These are phyloP conservation scores for Plasmodium adleri DNA, from an alignment of 169 alveolate species.

Conservation along the genomic window DNA sequence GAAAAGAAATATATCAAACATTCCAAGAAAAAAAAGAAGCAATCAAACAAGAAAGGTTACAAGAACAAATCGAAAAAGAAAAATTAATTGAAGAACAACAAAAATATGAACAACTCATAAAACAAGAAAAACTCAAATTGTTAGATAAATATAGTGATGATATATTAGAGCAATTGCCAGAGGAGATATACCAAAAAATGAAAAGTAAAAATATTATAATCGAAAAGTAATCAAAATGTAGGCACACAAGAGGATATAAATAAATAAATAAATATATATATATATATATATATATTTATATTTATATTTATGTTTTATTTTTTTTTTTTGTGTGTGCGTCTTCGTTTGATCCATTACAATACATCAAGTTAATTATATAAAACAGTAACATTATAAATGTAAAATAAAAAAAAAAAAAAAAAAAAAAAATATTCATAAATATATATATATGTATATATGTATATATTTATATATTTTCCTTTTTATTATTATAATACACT, in stretches of 20 bases:
- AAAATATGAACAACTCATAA: slow-evolving; percentile 52
- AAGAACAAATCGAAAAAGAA: slow-evolving; percentile 48
- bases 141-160: slow-evolving; percentile 58
- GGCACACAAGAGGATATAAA: background rate
- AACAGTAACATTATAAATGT: too few species aligned
- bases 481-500: too few species aligned
- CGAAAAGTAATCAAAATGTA: background rate
- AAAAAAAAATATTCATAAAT: too few species aligned
- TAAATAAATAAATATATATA: background rate
- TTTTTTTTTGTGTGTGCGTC: background rate
- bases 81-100: slow-evolving; percentile 59
- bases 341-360: too few species aligned
- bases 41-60: slow-evolving; percentile 56
- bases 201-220: slow-evolving; percentile 38
- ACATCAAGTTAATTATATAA: too few species aligned
- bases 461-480: too few species aligned
- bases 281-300: slow-evolving; percentile 8
- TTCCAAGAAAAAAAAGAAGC: slow-evolving; percentile 68
- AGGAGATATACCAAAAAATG: slow-evolving; percentile 34
- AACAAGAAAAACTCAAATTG: slow-evolving; percentile 50
- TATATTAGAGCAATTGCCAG: slow-evolving; percentile 40
- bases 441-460: too few species aligned
- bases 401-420: too few species aligned
- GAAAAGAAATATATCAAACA: slow-evolving; percentile 64
- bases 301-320: background rate